Conservation (phyloP, 768 basidiomycete genomes). For the Boletellus ananas region DNA sequence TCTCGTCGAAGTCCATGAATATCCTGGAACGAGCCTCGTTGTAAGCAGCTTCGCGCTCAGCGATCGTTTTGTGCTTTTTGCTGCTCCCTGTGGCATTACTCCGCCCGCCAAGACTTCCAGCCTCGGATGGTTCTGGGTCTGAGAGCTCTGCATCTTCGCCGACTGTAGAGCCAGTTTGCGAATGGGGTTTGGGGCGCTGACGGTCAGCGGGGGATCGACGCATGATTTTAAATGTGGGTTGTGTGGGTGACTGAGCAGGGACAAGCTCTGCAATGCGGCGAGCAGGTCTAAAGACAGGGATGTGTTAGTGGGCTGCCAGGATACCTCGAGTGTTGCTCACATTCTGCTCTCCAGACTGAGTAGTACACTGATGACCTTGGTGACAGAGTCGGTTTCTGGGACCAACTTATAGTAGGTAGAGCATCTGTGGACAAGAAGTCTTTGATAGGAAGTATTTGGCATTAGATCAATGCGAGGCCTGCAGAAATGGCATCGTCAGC, state of each 20-base stretch:
- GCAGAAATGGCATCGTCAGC: slow-evolving; percentile 24
- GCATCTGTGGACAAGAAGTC: slow-evolving; percentile 82
- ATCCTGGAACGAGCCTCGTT: slow-evolving; percentile 82
- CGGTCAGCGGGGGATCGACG: slow-evolving; percentile 57
- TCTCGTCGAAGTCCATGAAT: slow-evolving; percentile 79
- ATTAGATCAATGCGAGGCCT: slow-evolving; percentile 64
- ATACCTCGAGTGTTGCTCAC: slow-evolving; percentile 42
- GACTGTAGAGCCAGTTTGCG: slow-evolving; percentile 68
- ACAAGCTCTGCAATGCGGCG: slow-evolving; percentile 74
- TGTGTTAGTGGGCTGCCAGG: slow-evolving; percentile 10
- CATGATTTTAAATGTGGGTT: slow-evolving; percentile 89
- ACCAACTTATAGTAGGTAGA: slow-evolving; percentile 74
- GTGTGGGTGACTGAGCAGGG: slow-evolving; percentile 62
- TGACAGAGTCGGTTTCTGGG: slow-evolving; percentile 62
- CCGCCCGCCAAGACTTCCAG: slow-evolving; percentile 70
- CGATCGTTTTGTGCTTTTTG: slow-evolving; percentile 75
- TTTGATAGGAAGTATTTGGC: slow-evolving; percentile 77
- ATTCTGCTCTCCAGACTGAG: slow-evolving; percentile 66
- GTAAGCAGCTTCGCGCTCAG: slow-evolving; percentile 87
- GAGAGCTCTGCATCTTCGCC: slow-evolving; percentile 77
- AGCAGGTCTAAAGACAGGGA: slow-evolving; percentile 48
- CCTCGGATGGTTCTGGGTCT: slow-evolving; percentile 75
- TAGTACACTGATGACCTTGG: slow-evolving; percentile 59
- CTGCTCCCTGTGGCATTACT: slow-evolving; percentile 58
- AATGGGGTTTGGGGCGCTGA: slow-evolving; percentile 52